A percentile compares a stretch with the other conserved stretches of the same genome.
These are phyloP conservation scores for Phellopilus nigrolimitatus DNA, from an alignment of 1,284 basidiomycete genomes.

Conservation along the genomic window DNA sequence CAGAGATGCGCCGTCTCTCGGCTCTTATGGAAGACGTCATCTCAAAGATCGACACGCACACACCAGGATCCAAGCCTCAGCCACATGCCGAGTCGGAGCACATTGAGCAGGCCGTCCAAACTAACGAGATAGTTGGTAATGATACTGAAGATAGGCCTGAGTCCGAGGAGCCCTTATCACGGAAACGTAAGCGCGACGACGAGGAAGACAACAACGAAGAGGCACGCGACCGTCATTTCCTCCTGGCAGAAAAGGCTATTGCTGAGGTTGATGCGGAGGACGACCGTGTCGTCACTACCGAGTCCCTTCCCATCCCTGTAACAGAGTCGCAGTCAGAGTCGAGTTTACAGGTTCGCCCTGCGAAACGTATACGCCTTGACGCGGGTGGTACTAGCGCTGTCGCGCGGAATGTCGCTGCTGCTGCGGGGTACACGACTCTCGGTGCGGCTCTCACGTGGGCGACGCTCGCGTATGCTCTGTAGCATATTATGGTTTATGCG, in stretches of 20 bases:
- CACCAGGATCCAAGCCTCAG: background rate
- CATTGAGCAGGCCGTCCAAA: conserved; percentile 3
- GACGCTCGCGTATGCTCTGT: conserved; percentile 14
- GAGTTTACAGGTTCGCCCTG: too few relatives aligned
- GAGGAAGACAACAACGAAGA: background rate
- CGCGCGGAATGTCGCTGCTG: conserved; percentile 4
- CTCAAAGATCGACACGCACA: conserved; percentile 4
- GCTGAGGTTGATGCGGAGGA: too few relatives aligned
- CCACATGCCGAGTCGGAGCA: too few relatives aligned
- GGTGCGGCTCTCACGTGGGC: conserved; percentile 12
- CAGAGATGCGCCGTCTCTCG: conserved; percentile 17
- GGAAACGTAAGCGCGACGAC: conserved; percentile 11
- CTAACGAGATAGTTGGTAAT: background rate
- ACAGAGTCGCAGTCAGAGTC: too few relatives aligned
- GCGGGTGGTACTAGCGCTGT: background rate
- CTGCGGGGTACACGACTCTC: conserved; percentile 16
- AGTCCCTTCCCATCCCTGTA: too few relatives aligned
- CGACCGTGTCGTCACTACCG: too few relatives aligned
- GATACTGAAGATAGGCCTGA: background rate
- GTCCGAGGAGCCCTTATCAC: background rate
- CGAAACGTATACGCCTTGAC: conserved; percentile 14
- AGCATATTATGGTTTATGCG: too few relatives aligned
- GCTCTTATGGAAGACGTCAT: conserved; percentile 6
- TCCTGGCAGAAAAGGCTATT: too few relatives aligned
- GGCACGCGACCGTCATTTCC: too few relatives aligned